These are phyloP conservation scores for Physcomitrellopsis africana DNA, from an alignment of 225 moss, liverwort and hornwort genomes.

Conservation along the genomic window DNA sequence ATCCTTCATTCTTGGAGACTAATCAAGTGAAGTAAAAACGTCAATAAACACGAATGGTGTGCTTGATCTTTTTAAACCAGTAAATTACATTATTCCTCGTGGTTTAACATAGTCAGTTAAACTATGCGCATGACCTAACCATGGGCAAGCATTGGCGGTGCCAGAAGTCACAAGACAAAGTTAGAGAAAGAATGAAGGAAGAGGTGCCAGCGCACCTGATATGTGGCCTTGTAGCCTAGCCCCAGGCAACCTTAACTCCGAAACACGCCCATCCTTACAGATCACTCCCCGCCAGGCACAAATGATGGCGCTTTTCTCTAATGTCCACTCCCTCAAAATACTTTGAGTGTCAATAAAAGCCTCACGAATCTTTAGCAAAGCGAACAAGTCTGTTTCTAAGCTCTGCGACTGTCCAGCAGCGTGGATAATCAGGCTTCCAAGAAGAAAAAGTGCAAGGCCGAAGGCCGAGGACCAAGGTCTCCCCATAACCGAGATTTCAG, in stretches of 20 bases:
- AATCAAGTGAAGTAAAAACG: background rate
- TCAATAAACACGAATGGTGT: background rate
- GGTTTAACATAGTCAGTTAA: background rate
- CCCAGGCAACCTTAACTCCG: conserved; percentile 36
- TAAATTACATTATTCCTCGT: background rate
- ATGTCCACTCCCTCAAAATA: conserved; percentile 33
- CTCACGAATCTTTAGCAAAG: conserved; percentile 41
- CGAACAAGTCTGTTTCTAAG: conserved; percentile 32
- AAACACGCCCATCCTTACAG: conserved; percentile 34
- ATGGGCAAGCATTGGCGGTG: background rate
- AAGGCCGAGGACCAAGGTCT: conserved; percentile 18
- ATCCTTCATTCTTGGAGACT: conserved; percentile 9
- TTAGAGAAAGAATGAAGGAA: background rate
- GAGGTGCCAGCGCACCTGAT: conserved; percentile 28
- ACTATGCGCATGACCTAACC: background rate
- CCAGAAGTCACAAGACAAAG: background rate
- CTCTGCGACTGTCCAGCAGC: conserved; percentile 31
- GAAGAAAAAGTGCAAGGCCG: conserved; percentile 37
- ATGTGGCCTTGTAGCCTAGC: conserved; percentile 39
- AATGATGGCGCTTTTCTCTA: conserved; percentile 10
- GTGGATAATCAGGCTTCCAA: conserved; percentile 16
- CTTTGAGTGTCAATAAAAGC: conserved; percentile 35
- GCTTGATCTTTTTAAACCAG: background rate
- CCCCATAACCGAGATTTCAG: conserved; percentile 33
- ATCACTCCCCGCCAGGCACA: conserved; percentile 42